Conservation (phyloP, 345 rosid species). For the Microcos paniculata region DNA sequence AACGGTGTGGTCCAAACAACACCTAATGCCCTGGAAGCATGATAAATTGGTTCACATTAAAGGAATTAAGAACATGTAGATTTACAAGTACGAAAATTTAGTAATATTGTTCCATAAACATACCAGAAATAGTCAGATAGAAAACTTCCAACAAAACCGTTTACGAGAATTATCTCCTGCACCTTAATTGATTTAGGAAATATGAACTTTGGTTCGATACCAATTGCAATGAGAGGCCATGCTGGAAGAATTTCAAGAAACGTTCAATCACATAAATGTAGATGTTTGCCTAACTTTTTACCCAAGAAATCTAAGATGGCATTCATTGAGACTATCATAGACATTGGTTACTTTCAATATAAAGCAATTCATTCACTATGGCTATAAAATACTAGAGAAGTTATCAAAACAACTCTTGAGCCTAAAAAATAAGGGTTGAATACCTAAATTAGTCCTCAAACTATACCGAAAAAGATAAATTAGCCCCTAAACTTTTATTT, state of each 20-base stretch:
- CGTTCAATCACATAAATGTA: background rate
- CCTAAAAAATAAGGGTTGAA: no score
- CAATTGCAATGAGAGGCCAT: constrained; percentile 45
- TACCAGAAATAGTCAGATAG: constrained; percentile 47
- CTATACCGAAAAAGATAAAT: no score
- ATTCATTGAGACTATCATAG: background rate
- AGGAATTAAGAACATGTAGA: background rate
- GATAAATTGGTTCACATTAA: background rate
- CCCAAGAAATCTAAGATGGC: background rate
- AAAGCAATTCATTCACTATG: background rate
- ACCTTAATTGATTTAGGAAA: constrained; percentile 32
- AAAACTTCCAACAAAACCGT: constrained; percentile 41
- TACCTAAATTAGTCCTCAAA: no score
- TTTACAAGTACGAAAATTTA: background rate
- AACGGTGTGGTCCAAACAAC: constrained; percentile 49
- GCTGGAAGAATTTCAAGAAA: constrained; percentile 18
- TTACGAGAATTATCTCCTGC: constrained; percentile 26
- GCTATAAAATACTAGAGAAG: constrained; percentile 23
- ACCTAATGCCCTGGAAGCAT: constrained; percentile 34
- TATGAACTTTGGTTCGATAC: constrained; percentile 39
- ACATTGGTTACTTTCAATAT: background rate
- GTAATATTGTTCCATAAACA: background rate
- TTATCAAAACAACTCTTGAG: background rate
- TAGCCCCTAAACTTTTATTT: no score
- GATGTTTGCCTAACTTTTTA: no score